A percentile compares a stretch with the other conserved stretches of the same genome.
phyloP scores from a whole-genome alignment of 305 asterid species.

The Solanum hybrid region DNA sequence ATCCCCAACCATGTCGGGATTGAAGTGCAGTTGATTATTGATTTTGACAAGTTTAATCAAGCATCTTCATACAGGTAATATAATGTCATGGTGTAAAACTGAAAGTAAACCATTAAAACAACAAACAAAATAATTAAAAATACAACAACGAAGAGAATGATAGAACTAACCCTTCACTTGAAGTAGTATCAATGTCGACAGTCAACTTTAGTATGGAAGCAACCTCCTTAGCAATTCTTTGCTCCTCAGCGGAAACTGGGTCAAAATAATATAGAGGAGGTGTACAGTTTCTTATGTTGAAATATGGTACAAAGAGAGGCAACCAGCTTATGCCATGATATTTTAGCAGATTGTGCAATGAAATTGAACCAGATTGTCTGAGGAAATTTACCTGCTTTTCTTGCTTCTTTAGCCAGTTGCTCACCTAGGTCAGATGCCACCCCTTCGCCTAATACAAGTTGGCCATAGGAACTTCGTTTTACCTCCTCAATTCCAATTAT shows the following conservation, averaged over 20 bases:
- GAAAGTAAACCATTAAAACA: not conserved
- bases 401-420: slow-evolving; percentile 68
- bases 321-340: not conserved
- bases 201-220: slow-evolving; percentile 82
- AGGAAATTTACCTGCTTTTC: slow-evolving; percentile 60
- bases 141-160: not conserved
- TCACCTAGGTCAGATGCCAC: slow-evolving; percentile 76
- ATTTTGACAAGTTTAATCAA: not conserved
- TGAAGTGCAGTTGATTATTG: not conserved
- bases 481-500: slow-evolving; percentile 65
- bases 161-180: slow-evolving; percentile 63
- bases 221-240: slow-evolving; percentile 79
- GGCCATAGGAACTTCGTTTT: slow-evolving; percentile 69
- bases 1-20: not conserved
- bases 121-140: not conserved
- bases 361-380: not conserved
- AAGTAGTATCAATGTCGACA: slow-evolving; percentile 57
- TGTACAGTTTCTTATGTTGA: not conserved
- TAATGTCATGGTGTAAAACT: not conserved
- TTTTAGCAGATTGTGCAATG: not conserved
- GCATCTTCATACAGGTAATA: not conserved
- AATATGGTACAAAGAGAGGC: not conserved
- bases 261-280: not conserved
- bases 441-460: slow-evolving; percentile 73
- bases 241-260: slow-evolving; percentile 81